Conservation (phyloP, 2,329 filamentous ascomycete species). For the Cytospora mali region DNA sequence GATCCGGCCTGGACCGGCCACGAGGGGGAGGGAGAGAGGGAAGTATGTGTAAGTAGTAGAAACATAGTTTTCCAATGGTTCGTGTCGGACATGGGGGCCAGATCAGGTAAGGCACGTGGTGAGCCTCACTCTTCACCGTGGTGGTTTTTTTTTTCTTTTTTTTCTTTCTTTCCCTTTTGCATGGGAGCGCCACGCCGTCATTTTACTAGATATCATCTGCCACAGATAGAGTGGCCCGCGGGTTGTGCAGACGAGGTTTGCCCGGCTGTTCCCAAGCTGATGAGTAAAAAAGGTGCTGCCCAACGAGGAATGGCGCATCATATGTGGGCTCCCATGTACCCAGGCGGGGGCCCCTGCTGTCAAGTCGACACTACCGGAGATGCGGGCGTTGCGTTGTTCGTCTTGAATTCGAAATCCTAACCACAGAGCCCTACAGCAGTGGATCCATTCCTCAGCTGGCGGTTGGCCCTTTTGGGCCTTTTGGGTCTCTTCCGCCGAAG, state of each 20-base stretch:
- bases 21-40: neutral
- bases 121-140: conserved; percentile 6
- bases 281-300: no score
- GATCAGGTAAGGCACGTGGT: conserved; percentile 20
- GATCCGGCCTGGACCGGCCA: conserved; percentile 15
- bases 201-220: conserved; percentile 8
- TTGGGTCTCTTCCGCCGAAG: conserved; percentile 10
- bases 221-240: conserved; percentile 15
- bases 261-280: neutral
- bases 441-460: neutral
- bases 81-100: conserved; percentile 12
- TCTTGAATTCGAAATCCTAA: neutral
- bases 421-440: neutral
- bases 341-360: neutral
- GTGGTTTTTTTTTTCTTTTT: neutral
- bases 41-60: neutral
- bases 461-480: neutral
- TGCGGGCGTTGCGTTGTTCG: conserved; percentile 1
- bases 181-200: conserved; percentile 17
- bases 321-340: neutral
- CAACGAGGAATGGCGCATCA: neutral
- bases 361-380: conserved; percentile 1
- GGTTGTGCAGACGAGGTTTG: neutral
- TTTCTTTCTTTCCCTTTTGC: no score
- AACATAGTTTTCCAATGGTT: no score